Conservation (phyloP, 2,329 filamentous ascomycete genomes). For the Penicillium psychrosexuale region DNA sequence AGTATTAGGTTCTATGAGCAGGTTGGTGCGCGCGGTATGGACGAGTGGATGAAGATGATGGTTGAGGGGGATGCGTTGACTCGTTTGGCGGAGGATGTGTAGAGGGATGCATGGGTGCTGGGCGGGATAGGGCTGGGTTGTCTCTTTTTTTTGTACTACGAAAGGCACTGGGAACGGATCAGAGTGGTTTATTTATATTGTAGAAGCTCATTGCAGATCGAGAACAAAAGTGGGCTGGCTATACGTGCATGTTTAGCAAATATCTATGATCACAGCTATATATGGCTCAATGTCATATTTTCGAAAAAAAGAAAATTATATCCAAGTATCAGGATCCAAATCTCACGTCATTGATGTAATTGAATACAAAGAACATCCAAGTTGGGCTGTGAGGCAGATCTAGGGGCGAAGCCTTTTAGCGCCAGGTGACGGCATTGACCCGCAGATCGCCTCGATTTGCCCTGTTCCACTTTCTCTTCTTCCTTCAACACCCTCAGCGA, state of each 20-base stretch:
- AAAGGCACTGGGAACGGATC: not conserved
- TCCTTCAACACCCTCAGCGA: conserved; percentile 13
- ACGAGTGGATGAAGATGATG: conserved; percentile 52
- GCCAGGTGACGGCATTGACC: conserved; percentile 20
- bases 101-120: not conserved
- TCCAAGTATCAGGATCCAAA: not conserved
- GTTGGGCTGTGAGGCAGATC: not conserved
- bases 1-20: conserved; percentile 78
- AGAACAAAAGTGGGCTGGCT: not conserved
- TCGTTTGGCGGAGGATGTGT: conserved; percentile 37
- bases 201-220: not conserved
- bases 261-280: not conserved
- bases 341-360: not conserved
- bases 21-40: conserved; percentile 45
- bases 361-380: not conserved
- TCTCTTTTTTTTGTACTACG: not conserved
- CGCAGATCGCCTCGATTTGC: conserved; percentile 8
- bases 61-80: conserved; percentile 46
- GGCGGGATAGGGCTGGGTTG: not conserved
- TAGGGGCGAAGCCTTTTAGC: conserved; percentile 11
- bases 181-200: not conserved
- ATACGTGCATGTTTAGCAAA: not conserved
- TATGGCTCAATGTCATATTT: not conserved
- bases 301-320: not conserved
- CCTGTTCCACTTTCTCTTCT: conserved; percentile 3